Base-by-base conservation (phyloP, 2,329 filamentous ascomycete species). In the Exophiala sp. region DNA sequence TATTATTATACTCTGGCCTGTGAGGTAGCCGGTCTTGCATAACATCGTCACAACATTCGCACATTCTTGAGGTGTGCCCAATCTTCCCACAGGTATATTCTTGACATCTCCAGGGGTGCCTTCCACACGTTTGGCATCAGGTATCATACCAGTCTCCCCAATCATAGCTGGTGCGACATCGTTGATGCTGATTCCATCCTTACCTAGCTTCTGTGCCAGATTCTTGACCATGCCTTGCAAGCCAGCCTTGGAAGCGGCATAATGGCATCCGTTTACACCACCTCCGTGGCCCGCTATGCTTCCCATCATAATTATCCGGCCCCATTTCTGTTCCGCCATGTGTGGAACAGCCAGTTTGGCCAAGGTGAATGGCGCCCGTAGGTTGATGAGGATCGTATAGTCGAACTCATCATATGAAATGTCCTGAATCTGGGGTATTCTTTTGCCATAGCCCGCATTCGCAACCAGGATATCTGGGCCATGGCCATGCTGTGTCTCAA, bases 121-220 rank as follows among this genome's bases (percentile, higher is more conserved):
- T 60, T 69, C 68, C 10, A 77, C 68, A 12, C 64, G 65, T 57
- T 79, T 75, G 42, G 77, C 78, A 56, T 80, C 75, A 1, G 81
- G 80, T 39, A 86, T 81, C 80, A 86, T 81, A 1, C 80, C 80
- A 2, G 80, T 83, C 16, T 80, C 78, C 2, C 82, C 82, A 58
- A 87, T 86, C 82, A 87, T 85, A 2, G 83, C 84, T 0, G 84
- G 84, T 2, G 82, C 81, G n/a, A 86, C 80, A 58, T 85, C 82
- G 55, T 87, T 86, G 50, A 85, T 81, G 11, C 82, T 83, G 60
- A 87, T 83, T 35, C 82, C 82, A 61, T 75, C 76, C 51, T 77
- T 74, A 1, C 81, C 83, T n/a, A 85, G 75, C 41, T 80, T 79
- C 1, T 73, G 76, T 0, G 82, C 77, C 35, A 86, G 71, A 58